Conservation (phyloP, 1,284 basidiomycete species). For the Limonomyces culmigenus region DNA sequence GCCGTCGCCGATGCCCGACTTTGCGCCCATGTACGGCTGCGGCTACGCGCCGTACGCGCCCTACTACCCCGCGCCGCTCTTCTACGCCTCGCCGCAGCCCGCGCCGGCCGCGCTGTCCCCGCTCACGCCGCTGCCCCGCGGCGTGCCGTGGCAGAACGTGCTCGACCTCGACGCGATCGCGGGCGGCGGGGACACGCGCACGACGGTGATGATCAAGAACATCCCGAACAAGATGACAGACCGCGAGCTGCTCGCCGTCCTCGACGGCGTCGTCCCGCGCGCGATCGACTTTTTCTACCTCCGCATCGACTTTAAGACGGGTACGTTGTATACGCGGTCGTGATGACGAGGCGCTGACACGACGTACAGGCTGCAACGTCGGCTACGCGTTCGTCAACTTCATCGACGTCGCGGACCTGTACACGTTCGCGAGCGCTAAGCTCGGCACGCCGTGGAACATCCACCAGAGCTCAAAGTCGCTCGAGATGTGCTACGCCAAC, state of each 20-base stretch:
- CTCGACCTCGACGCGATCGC: conserved; percentile 57
- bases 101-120: no score
- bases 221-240: conserved; percentile 82
- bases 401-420: conserved; percentile 56
- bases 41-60: no score
- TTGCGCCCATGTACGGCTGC: no score
- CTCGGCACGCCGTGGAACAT: conserved; percentile 77
- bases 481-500: conserved; percentile 78
- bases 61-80: no score
- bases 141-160: conserved; percentile 38
- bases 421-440: conserved; percentile 53
- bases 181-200: conserved; percentile 61
- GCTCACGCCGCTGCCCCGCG: not conserved
- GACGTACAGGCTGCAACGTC: conserved; percentile 57
- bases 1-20: no score
- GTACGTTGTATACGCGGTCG: conserved; percentile 18
- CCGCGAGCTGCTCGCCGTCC: conserved; percentile 51
- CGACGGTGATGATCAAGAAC: conserved; percentile 80
- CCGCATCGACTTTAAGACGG: conserved; percentile 70
- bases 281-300: conserved; percentile 74
- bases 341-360: conserved; percentile 3
- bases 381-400: conserved; percentile 84
- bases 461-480: conserved; percentile 74
- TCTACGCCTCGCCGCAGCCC: conserved; percentile 8
- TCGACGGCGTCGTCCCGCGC: conserved; percentile 47